A percentile compares a stretch with the other conserved stretches of the same genome.
Evolutionary conservation across 2,329 filamentous ascomycete species (phyloP).

Genomic region (Tolypocladium pustulatum): DNA sequence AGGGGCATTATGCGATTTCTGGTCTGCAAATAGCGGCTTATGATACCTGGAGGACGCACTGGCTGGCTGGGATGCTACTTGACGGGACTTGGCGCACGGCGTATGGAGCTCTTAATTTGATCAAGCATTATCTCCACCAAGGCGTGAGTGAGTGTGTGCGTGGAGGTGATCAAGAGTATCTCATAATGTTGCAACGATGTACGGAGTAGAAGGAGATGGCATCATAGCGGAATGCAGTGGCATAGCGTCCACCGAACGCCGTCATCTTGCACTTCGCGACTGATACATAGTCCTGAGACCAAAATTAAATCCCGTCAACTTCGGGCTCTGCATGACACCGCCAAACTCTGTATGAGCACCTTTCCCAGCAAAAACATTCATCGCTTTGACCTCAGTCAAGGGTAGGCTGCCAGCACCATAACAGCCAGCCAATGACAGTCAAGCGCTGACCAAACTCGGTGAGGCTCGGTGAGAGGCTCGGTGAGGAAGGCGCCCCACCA

Average conservation of each 20-base stretch:
- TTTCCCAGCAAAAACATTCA: background rate
- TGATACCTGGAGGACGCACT: background rate
- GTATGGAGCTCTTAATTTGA: background rate
- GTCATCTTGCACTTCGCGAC: too few species aligned
- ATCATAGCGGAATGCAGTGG: too few species aligned
- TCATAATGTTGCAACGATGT: background rate
- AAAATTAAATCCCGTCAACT: too few species aligned
- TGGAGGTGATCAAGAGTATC: background rate
- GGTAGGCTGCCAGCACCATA: background rate
- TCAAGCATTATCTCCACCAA: background rate
- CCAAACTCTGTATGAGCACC: background rate
- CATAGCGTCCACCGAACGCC: too few species aligned
- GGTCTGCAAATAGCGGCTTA: background rate
- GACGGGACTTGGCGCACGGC: background rate
- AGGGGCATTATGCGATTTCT: background rate
- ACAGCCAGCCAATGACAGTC: background rate
- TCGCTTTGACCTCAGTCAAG: background rate
- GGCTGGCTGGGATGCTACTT: background rate
- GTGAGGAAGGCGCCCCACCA: background rate
- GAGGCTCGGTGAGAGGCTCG: background rate
- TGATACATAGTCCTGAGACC: too few species aligned
- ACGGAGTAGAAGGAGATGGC: too few species aligned
- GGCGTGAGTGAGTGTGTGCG: background rate
- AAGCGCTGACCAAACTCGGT: background rate
- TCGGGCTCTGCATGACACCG: background rate